Evolutionary conservation across 192 early-diverging fungal genomes (phyloP), one percentile per base, ranked within the genome.

Genomic region (Dispira simplex): DNA sequence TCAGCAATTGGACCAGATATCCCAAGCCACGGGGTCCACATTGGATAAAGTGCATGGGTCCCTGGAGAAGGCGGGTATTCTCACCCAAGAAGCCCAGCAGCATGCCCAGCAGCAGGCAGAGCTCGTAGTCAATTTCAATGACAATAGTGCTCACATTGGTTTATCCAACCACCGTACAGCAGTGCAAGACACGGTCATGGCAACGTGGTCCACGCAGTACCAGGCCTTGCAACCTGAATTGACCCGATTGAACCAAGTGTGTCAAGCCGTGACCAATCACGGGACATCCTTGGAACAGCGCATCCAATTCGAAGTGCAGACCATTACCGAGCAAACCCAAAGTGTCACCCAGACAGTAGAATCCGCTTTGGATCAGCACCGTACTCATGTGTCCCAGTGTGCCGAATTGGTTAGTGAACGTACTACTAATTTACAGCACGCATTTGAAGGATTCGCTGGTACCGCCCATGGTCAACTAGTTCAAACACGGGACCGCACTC

Each of bases 231-330:
- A 51, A 51, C 16, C 49, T 8, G n/a, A 51, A 4, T 23, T 20
- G 49, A 8, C n/a, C 49, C 49, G 23, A 51, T 18, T 51, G 8
- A 23, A 18, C n/a, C n/a, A 20, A 8, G n/a, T 51, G 49, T 18
- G 16, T 23, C n/a, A 18, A 18, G 49, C 8, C 2, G 49, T 51
- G 8, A 23, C 49, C 2, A 51, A 18, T 8, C 49, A 20, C 4
- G 49, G 49, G 49, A 23, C 16, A 8, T 18, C 49, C 49, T 23
- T 51, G 49, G 23, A 51, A 20, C n/a, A 51, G 16, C 49, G 8
- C 49, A 23, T 18, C 49, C 49, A 51, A 51, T 51, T 51, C 49
- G 23, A 51, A 51, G 49, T 18, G 16, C 49, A 51, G 49, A 18
- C 16, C n/a, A 3, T 51, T 1, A 18, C n/a, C 8, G n/a, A 51